Base-by-base conservation (phyloP, 768 basidiomycete genomes). In the Agaricus subrufescens region DNA sequence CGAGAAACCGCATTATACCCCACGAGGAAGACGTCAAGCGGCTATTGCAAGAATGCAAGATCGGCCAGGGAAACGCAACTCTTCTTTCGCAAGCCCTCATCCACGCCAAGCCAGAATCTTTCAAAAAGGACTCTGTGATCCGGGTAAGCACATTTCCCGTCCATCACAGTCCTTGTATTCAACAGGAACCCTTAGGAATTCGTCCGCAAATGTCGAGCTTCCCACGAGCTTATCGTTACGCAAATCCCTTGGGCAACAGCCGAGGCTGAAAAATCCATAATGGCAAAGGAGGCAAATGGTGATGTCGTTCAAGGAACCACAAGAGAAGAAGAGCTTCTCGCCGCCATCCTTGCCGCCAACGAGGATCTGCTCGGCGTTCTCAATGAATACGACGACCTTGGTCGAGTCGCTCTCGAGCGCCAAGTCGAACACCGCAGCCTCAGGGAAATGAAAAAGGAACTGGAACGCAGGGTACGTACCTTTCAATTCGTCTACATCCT, bases 231-330 rank as follows among this genome's bases (percentile, higher is more conserved):
- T 10, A 83, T 96, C 27, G 86, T 77, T 60, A 85, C 87, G 10
- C 94, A 95, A 69, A 94, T 97, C 62, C 85, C 89, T 6, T 96
- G 94, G 94, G 94, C 94, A 3, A 81, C 85, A 23, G 85, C 91
- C 1, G 82, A 86, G 12, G 93, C 93, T 1, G 87, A 89, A 61
- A 82, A 82, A 46, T 87, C 88, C 7, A 56, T 56, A 15, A 8
- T 42, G 15, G 54, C 58, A 46, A 61, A 59, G 43, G 65, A 66
- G 56, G 51, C 59, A 12, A 42, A 47, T 10, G 50, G 57, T 15
- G 42, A 39, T 1, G 23, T 40, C 63, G 50, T 61, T 70, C 40
- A 60, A 7, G 79, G 83, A 54, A 65, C 75, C 55, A 93, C 93
- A 0, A 66, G 71, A 8, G 91, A 94, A 67, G 91, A 94, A 66